A percentile compares a stretch with the other conserved stretches of the same genome.
These are phyloP conservation scores for Gymnopilus junonius DNA, from an alignment of 768 basidiomycete species.

Conservation along the genomic window DNA sequence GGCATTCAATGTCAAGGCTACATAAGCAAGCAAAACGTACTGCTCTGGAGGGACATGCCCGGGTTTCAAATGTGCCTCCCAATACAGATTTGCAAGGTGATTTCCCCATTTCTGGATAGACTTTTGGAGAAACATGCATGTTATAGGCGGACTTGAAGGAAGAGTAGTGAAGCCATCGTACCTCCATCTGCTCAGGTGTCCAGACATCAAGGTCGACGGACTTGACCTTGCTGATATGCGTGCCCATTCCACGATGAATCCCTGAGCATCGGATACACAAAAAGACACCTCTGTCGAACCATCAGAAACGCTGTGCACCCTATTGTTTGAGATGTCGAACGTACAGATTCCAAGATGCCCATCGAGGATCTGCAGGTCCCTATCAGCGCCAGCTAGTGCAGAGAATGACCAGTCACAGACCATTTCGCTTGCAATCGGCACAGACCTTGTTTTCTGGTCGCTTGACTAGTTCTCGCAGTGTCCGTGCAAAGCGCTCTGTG, in stretches of 20 bases:
- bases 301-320: conserved; percentile 9
- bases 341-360: conserved; percentile 98
- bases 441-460: conserved; percentile 92
- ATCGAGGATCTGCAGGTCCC: conserved; percentile 79
- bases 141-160: background rate
- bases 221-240: conserved; percentile 96
- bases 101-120: conserved; percentile 96
- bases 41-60: conserved; percentile 95
- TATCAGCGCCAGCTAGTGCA: conserved; percentile 1
- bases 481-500: conserved; percentile 77
- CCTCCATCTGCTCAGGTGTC: conserved; percentile 98
- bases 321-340: conserved; percentile 23
- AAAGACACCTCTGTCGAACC: conserved; percentile 74
- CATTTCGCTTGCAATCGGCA: conserved; percentile 96
- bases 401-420: conserved; percentile 45
- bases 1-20: background rate
- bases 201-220: conserved; percentile 97
- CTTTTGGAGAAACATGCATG: conserved; percentile 34
- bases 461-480: conserved; percentile 87
- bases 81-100: conserved; percentile 88
- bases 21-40: conserved; percentile 52
- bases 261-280: conserved; percentile 98
- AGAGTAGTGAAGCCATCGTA: conserved; percentile 34
- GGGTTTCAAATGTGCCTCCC: conserved; percentile 93
- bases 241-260: conserved; percentile 97